A percentile compares a stretch with the other conserved stretches of the same genome.
phyloP scores from a whole-genome alignment of 2,329 filamentous ascomycete genomes.

The Diaporthe australafricana region DNA sequence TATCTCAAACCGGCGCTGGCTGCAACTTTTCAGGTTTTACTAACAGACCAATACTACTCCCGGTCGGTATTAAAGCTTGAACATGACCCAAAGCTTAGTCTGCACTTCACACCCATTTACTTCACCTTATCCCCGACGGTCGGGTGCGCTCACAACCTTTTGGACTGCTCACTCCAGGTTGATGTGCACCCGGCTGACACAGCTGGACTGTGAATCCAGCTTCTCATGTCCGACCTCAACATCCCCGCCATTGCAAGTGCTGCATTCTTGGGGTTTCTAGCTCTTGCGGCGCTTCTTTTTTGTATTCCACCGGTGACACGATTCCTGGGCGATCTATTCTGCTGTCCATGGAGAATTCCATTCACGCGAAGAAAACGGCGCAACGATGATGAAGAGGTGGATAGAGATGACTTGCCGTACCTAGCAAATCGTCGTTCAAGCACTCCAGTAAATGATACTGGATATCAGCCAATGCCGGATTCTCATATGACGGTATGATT shows the following conservation, averaged over 20 bases:
- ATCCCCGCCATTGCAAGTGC: slow-evolving; percentile 32
- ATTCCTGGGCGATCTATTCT: slow-evolving; percentile 34
- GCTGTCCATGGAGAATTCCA: slow-evolving; percentile 35
- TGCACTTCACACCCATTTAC: not conserved
- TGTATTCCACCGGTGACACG: slow-evolving; percentile 34
- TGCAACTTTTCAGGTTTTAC: slow-evolving; percentile 18
- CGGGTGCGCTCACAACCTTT: not conserved
- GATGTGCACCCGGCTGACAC: slow-evolving; percentile 18
- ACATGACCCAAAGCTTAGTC: not conserved
- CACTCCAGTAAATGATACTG: slow-evolving; percentile 7
- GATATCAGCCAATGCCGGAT: slow-evolving; percentile 6
- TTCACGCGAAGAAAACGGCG: slow-evolving; percentile 32
- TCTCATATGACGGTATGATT: slow-evolving; percentile 32
- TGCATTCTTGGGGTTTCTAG: slow-evolving; percentile 35
- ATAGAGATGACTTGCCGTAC: slow-evolving; percentile 31
- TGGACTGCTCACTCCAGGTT: not conserved
- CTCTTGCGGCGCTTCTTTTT: slow-evolving; percentile 24
- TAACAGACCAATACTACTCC: not conserved
- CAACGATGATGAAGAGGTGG: slow-evolving; percentile 36
- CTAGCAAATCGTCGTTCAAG: slow-evolving; percentile 8
- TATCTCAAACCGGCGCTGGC: slow-evolving; percentile 22
- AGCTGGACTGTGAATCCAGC: slow-evolving; percentile 16
- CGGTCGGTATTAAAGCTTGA: not conserved
- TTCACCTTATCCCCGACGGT: not conserved
- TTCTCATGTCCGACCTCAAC: slow-evolving; percentile 30